Conservation (phyloP, 2,329 filamentous ascomycete genomes). For the Xylaria multiplex region DNA sequence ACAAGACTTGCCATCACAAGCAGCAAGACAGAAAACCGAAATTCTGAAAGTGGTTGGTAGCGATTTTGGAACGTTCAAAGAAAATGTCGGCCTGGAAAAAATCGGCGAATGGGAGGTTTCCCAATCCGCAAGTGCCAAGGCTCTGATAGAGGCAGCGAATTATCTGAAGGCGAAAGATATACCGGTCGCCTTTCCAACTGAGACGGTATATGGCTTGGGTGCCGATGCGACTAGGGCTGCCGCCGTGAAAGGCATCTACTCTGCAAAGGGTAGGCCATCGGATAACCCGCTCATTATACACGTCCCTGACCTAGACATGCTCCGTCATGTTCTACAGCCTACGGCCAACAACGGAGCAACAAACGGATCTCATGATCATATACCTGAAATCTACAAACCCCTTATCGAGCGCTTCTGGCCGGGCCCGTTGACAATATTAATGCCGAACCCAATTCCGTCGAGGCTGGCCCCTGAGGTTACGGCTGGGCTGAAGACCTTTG, state of each 20-base stretch:
- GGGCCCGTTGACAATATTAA: slow-evolving; percentile 88
- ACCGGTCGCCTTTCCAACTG: slow-evolving; percentile 94
- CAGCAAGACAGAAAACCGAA: slow-evolving; percentile 37
- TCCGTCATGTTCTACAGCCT: slow-evolving; percentile 68
- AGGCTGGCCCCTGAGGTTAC: slow-evolving; percentile 91
- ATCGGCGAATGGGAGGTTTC: slow-evolving; percentile 45
- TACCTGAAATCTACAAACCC: slow-evolving; percentile 80
- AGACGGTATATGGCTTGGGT: slow-evolving; percentile 97
- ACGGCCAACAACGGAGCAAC: slow-evolving; percentile 41
- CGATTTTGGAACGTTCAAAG: slow-evolving; percentile 44
- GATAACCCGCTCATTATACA: slow-evolving; percentile 98
- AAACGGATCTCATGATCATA: slow-evolving; percentile 50
- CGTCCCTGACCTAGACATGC: slow-evolving; percentile 81
- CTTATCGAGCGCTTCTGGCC: slow-evolving; percentile 92
- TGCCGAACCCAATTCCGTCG: slow-evolving; percentile 77
- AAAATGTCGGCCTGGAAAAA: slow-evolving; percentile 41
- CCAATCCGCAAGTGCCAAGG: slow-evolving; percentile 39
- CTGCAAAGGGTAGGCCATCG: slow-evolving; percentile 86
- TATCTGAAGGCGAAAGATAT: slow-evolving; percentile 72
- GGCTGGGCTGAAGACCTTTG: slow-evolving; percentile 84
- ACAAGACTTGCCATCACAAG: slow-evolving; percentile 41
- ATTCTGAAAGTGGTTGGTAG: slow-evolving; percentile 42
- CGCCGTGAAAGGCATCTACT: slow-evolving; percentile 91
- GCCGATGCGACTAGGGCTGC: slow-evolving; percentile 89
- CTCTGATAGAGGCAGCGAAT: slow-evolving; percentile 71